Evolutionary conservation across 2,329 filamentous ascomycete genomes (phyloP), one percentile per base, ranked within the genome.

Genomic region (Hypomyces perniciosus): DNA sequence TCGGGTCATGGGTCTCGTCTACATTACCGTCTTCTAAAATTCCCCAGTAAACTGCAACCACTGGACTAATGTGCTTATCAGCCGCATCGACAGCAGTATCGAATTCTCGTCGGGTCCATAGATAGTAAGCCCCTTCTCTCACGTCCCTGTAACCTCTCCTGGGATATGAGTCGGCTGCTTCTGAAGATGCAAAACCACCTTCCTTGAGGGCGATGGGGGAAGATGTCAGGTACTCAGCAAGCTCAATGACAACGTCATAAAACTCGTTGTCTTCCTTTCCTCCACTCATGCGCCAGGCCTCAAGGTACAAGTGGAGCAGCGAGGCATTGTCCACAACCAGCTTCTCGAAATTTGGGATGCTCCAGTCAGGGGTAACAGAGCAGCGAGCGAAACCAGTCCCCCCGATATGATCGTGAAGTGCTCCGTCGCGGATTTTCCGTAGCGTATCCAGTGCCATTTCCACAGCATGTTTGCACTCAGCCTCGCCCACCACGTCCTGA

Each of bases 321-420:
- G 96, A 85, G 0, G 88, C 85, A 62, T 99, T 95, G 63, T 97
- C 93, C 49, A 90, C 90, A 8, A 96, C 80, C 79, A 97, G 90
- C 73, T 97, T 97, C 72, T 99, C 93, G 61, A 97, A 99, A 66
- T 96, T 91, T 8, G 93, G 93, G 43, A 97, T 74, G 56, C 86
- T 88, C 93, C 93, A 99, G 68, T 97, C 88, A 10, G 83, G 75
- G 0, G 92, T 97, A 6, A 95, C 86, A 10, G 90, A 95, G 65
- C 95, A 96, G 46, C 92, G 81, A 34, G 76, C 71, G 58, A 83
- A 82, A 4, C 80, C 80, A 6, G 64, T 63, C 1, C 72, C 73
- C 1, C 77, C 77, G 7, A 83, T 64, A 51, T 83, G 80, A 53
- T 83, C 80, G 47, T 75, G 70, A 54, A 83, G 60, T 4, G 75